A percentile compares a stretch with the other conserved stretches of the same genome.
phyloP scores from a whole-genome alignment of 2,329 filamentous ascomycete species.

The Penicillium sp. region DNA sequence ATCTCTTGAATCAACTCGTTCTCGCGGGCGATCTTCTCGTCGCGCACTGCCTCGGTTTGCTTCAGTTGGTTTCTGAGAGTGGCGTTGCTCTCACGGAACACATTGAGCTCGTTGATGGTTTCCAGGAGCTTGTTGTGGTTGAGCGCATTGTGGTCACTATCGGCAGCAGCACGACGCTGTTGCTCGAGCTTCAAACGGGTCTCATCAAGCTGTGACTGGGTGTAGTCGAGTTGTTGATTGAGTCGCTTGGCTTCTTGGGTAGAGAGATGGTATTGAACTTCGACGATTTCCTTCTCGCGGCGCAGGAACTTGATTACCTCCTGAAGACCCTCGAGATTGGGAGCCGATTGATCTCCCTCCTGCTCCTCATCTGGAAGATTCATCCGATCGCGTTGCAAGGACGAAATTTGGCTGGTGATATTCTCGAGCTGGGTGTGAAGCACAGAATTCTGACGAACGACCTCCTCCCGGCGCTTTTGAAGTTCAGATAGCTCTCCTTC shows the following conservation, averaged over 20 bases:
- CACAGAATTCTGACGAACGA: constrained; percentile 83
- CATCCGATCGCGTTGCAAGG: constrained; percentile 71
- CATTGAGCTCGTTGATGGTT: constrained; percentile 90
- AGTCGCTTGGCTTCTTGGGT: constrained; percentile 82
- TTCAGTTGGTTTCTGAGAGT: constrained; percentile 83
- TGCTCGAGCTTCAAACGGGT: constrained; percentile 83
- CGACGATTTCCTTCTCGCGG: constrained; percentile 94
- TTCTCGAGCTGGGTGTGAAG: constrained; percentile 85
- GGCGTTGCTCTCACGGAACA: constrained; percentile 91
- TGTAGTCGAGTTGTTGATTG: constrained; percentile 84
- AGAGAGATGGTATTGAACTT: constrained; percentile 91
- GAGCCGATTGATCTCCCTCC: constrained; percentile 47
- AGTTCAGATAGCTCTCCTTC: constrained; percentile 81
- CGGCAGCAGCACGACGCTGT: constrained; percentile 72
- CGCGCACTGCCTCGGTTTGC: constrained; percentile 70
- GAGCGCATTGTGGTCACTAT: constrained; percentile 67
- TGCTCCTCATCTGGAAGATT: constrained; percentile 47
- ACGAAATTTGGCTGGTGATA: constrained; percentile 72
- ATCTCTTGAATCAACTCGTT: constrained; percentile 71
- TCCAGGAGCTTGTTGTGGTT: constrained; percentile 89
- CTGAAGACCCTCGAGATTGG: constrained; percentile 70
- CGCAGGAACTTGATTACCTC: constrained; percentile 89
- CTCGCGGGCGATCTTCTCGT: constrained; percentile 69
- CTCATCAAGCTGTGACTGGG: constrained; percentile 84
- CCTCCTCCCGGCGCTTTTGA: constrained; percentile 73